phyloP scores from a whole-genome alignment of 129 eudicot species.

The Saposhnikovia divaricata region DNA sequence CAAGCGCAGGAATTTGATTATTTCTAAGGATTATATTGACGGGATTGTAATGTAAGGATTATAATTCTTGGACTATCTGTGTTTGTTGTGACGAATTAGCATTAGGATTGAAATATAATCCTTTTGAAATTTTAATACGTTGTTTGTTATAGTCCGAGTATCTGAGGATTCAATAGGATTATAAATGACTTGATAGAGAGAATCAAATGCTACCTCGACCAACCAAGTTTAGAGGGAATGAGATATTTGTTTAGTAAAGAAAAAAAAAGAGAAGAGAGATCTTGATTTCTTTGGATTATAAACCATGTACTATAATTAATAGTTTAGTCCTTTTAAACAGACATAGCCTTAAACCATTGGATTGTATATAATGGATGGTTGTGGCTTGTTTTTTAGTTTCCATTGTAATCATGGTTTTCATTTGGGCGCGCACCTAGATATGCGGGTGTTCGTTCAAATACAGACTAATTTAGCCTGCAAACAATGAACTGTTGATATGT shows the following conservation, averaged over 20 bases:
- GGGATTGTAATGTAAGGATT: not conserved
- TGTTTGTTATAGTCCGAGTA: not conserved
- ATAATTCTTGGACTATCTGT: too few relatives aligned
- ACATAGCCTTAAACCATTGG: not conserved
- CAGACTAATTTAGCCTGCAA: not conserved
- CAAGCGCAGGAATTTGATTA: not conserved
- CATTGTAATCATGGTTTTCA: not conserved
- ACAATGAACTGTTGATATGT: not conserved
- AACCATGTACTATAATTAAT: too few relatives aligned
- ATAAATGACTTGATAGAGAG: not conserved
- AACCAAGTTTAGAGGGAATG: not conserved
- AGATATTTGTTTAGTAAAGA: too few relatives aligned
- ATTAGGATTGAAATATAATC: not conserved
- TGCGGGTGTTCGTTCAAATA: not conserved
- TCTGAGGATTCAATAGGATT: not conserved
- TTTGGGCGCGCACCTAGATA: not conserved
- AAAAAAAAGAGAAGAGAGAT: not conserved
- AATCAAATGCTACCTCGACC: not conserved
- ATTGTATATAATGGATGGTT: not conserved
- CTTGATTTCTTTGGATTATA: not conserved
- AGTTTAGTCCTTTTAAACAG: too few relatives aligned
- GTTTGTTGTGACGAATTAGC: not conserved
- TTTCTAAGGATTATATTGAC: not conserved
- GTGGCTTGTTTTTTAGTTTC: not conserved
- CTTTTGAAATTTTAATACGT: too few relatives aligned